Conservation (phyloP, 768 basidiomycete species). For the Tephrocybe sp. region DNA sequence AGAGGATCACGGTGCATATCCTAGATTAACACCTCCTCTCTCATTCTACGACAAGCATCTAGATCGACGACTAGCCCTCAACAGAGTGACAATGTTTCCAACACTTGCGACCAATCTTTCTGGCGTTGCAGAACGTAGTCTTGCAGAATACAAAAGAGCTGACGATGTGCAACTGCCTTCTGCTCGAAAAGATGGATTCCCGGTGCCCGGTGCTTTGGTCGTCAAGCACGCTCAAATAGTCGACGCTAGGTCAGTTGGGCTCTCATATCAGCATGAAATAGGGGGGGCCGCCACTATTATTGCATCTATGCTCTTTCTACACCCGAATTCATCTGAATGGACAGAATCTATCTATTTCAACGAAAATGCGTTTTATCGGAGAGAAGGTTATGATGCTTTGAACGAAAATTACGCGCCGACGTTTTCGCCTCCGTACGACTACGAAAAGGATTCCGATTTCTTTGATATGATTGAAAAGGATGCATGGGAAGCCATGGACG, state of each 20-base stretch:
- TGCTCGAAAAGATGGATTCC: background rate
- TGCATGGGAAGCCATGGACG: slow-evolving; percentile 4
- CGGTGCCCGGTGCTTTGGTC: background rate
- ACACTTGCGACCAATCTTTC: background rate
- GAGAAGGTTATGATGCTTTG: background rate
- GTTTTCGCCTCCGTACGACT: background rate
- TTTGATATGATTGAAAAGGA: background rate
- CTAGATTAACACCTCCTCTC: background rate
- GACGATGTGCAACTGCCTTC: background rate
- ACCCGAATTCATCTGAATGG: slow-evolving; percentile 1
- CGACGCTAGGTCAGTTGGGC: slow-evolving; percentile 7
- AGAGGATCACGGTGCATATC: background rate
- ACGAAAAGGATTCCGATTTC: background rate
- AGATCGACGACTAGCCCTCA: slow-evolving; percentile 4
- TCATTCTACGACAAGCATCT: slow-evolving; percentile 12
- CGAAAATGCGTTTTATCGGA: background rate
- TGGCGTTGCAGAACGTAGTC: background rate
- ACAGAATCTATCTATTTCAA: background rate
- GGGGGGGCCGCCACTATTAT: background rate
- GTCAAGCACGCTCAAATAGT: background rate
- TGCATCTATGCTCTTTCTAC: slow-evolving; percentile 5
- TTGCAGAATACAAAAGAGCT: background rate
- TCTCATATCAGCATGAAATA: background rate
- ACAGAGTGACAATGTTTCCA: background rate
- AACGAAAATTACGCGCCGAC: background rate